Evolutionary conservation across 805 yeast species (phyloP), one percentile per base, ranked within the genome.

Genomic region (Kluyveromyces dobzhanskii): DNA sequence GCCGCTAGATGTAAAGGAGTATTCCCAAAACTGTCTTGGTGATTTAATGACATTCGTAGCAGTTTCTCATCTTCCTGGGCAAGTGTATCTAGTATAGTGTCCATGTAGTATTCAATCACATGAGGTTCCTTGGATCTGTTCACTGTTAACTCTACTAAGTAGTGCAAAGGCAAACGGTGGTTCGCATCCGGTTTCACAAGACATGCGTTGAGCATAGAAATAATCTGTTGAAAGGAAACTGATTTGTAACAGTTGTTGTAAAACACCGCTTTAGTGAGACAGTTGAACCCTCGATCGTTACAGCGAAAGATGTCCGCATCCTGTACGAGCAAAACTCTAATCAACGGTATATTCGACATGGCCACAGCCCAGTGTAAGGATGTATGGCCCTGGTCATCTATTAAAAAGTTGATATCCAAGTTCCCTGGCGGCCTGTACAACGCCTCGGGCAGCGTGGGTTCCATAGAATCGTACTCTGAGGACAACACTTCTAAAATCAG

Each of bases 361-460:
- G 92, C 80, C 23, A 85, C 71, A 0, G 94, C 92, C 94, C 94
- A 84, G 56, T 84, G 94, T 39, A 84, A 66, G 1, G 87, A 75
- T 0, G 88, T 78, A 52, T 84, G 87, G 0, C 90, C 90, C 47
- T 84, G 92, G 43, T 76, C 77, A 51, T 84, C 94, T 16, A 84
- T 77, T 2, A 80, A 70, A 43, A 73, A 80, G 53, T 80, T 76
- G 38, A 81, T 73, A 48, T 78, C 73, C 42, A 80, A 75, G 49
- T 76, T 74, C 27, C 66, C 62, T 1, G 90, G 88, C 4, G 84
- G 82, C 37, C 67, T 61, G 23, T 67, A 56, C 19, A 78, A 53
- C 38, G 71, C 65, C 46, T 47, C 50, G 29, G 55, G 50, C 27
- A 66, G 60, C 10, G 46, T 41, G 11, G 55, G 55, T 19, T 54